Evolutionary conservation across 176 grass and related monocot genomes (phyloP).

Genomic region (Hordeum marinum): DNA sequence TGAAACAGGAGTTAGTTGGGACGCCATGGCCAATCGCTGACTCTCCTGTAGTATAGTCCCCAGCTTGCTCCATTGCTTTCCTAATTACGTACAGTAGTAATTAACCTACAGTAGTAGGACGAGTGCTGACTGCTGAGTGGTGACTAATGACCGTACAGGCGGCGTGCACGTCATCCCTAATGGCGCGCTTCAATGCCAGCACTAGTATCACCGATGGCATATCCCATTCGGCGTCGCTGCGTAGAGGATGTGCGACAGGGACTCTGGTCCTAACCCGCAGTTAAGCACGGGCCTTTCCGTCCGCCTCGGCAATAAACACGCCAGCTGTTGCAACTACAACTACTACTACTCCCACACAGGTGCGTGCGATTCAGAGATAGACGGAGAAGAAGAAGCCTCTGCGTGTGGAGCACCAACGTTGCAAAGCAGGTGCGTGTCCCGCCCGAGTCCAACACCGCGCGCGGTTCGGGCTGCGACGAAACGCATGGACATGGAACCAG

Average conservation of each 20-base stretch:
- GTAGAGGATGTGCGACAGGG: not conserved
- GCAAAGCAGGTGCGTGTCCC: no score
- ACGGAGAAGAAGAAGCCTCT: not conserved
- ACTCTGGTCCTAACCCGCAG: not conserved
- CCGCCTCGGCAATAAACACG: not conserved
- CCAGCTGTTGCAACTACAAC: not conserved
- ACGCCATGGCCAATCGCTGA: not conserved
- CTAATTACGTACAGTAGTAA: no score
- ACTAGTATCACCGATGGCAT: not conserved
- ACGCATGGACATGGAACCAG: no score
- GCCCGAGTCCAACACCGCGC: no score
- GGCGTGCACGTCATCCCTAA: not conserved
- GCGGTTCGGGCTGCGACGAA: no score
- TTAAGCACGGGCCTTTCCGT: not conserved
- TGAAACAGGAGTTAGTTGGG: not conserved
- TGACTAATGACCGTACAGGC: not conserved
- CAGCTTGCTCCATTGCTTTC: no score
- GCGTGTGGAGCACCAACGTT: not conserved
- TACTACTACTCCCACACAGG: not conserved
- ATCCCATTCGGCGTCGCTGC: not conserved
- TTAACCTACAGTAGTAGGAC: no score
- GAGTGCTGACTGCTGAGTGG: no score
- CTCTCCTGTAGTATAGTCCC: not conserved
- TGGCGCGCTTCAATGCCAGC: not conserved
- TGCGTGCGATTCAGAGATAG: no score